Base-by-base conservation (phyloP, 441 rosid genomes). In the Aleurites moluccanus region DNA sequence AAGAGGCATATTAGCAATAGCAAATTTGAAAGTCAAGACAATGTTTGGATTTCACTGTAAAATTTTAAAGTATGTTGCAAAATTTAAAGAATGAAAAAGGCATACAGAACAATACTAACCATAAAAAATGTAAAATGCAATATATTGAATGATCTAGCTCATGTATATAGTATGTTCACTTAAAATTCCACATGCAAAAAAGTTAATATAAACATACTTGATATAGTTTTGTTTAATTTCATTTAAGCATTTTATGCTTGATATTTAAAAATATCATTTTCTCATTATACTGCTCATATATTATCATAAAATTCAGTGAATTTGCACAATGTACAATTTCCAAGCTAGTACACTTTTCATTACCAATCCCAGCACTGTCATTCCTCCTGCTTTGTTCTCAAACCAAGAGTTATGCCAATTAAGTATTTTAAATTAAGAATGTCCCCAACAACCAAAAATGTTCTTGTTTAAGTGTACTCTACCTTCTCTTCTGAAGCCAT, bases 401-500 rank as follows among this genome's bases (percentile, higher is more conserved):
- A 53, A 27, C 3, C 42, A 55, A 42, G 52, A 13, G 50, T 28
- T 16, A 27, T 6, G 11, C 14, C 42, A 72, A 47, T 45, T 20
- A 10, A 45, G 18, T 61, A 28, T 15, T 28, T 28, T 40, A 15
- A 72, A 7, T 28, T n/a, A 33, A 61, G 11, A 62, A 30, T 21
- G 63, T 49, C 35, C 16, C 15, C 5, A 28, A 30, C 5, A 40
- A 23, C 42, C 10, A 42, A 40, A 71, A 40, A 3, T 1, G 7
- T 70, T 52, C 15, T 23, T 6, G 11, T 40, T 30, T 11, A 35
- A 44, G 45, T n/a, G 23, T 0, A 63, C 42, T 70, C 38, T 73
- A 93, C 99, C 97, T 95, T 85, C 98, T 87, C 85, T 95, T 95
- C 80, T 95, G 99, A 81, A 92, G 92, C 99, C 99, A 93, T 64